Base-by-base conservation (phyloP, 495 filamentous ascomycete species). In the Endocarpon pusillum region DNA sequence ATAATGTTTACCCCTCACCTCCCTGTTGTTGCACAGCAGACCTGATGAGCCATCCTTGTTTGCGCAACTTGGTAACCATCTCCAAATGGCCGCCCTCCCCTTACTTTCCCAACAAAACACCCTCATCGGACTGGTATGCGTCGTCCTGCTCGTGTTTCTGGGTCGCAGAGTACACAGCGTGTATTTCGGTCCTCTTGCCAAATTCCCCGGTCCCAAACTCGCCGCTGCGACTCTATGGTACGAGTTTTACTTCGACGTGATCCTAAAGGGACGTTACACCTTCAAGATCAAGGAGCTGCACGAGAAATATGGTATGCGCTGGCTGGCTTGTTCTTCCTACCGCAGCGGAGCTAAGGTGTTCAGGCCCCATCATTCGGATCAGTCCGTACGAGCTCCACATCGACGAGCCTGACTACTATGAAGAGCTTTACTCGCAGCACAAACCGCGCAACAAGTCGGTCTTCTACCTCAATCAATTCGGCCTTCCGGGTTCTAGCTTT, bases 361-460 rank as follows among this genome's bases (percentile, higher is more conserved):
- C 20, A 61, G 69, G 71, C 2, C 69, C 71, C 11, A 72, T 76
- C 32, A 52, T 75, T 4, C 57, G 71, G 11, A 71, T 76, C 47
- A 66, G 50, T 28, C 70, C 73, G 0, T 42, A 58, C 32, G 70
- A 75, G 35, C 24, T 76, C 0, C 67, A 70, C 37, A 54, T 73
- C 38, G 46, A 56, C 20, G 67, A 73, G 44, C 59, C 64, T 0
- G 54, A 65, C 6, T 74, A 54, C 43, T 67, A 60, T 36, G 53
- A 68, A 32, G 48, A 55, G 21, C 30, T 74, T 8, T 73, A 70
- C 44, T 40, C 43, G 2, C 44, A 45, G 16, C 42, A 51, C 21
- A 42, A 40, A 16, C 44, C 42, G 5, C 48, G 50, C 17, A 44
- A 58, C 36, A 62, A 56, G 31, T 51, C 45, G 19, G 33, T 36